Percentiles rank a stretch among this genome's conserved stretches.
Evolutionary conservation across 2,329 filamentous ascomycete genomes (phyloP).

Genomic region (Colletotrichum eremochloae): DNA sequence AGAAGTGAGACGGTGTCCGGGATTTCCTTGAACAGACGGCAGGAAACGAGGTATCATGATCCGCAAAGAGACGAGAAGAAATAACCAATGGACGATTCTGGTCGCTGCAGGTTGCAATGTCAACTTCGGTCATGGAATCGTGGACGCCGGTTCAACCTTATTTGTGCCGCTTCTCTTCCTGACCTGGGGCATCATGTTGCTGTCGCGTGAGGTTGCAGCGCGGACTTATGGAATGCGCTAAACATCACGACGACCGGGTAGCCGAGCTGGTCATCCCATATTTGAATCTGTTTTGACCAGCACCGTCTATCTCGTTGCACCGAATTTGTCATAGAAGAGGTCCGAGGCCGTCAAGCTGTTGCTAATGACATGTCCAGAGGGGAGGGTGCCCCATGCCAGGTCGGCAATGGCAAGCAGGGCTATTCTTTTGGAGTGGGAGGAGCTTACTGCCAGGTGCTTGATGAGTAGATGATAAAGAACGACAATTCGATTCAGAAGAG

Average conservation of each 20-base stretch:
- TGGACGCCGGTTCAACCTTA: slow-evolving; percentile 6
- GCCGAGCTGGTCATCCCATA: slow-evolving; percentile 19
- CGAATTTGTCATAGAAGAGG: slow-evolving; percentile 36
- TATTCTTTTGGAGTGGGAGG: background rate
- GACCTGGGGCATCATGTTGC: background rate
- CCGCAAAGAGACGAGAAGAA: slow-evolving; percentile 6
- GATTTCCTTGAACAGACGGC: background rate
- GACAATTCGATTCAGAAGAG: background rate
- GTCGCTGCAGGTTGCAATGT: background rate
- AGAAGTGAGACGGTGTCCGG: background rate
- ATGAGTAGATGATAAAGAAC: background rate
- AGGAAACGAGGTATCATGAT: slow-evolving; percentile 17
- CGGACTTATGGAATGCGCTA: background rate
- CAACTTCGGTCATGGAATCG: slow-evolving; percentile 16
- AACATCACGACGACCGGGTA: slow-evolving; percentile 11
- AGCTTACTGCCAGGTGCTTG: background rate
- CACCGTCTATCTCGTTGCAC: slow-evolving; percentile 27
- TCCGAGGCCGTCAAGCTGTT: slow-evolving; percentile 11
- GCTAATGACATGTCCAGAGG: slow-evolving; percentile 18
- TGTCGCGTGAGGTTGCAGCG: slow-evolving; percentile 7
- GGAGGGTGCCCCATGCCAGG: slow-evolving; percentile 16
- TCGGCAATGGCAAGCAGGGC: slow-evolving; percentile 11
- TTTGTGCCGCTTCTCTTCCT: background rate
- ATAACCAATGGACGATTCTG: background rate
- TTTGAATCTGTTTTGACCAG: slow-evolving; percentile 17